Percentiles rank a stretch among this genome's conserved stretches.
Evolutionary conservation across 2,329 filamentous ascomycete species (phyloP).

Genomic region (Pseudogymnoascus sp.): DNA sequence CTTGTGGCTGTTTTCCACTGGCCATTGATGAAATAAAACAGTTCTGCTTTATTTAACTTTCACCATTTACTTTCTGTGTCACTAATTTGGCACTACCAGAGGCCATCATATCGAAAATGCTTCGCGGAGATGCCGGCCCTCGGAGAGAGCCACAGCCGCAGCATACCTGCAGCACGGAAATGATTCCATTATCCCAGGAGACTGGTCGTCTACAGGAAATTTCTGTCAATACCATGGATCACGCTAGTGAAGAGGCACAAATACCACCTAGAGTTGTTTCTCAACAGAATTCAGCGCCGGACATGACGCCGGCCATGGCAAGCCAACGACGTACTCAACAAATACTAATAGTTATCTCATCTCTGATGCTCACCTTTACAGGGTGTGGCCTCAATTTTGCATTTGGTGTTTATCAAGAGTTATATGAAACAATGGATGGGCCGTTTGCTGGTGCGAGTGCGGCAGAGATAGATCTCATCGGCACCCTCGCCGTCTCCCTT

Average conservation of each 20-base stretch:
- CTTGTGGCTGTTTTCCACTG: background rate
- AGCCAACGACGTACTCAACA: background rate
- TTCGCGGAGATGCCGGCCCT: background rate
- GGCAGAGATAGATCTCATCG: constrained; percentile 32
- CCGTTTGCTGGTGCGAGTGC: constrained; percentile 31
- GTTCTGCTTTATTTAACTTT: background rate
- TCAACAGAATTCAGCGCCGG: background rate
- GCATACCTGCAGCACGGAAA: background rate
- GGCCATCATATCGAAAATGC: background rate
- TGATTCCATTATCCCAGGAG: background rate
- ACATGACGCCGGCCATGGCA: background rate
- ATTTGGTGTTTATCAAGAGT: constrained; percentile 33
- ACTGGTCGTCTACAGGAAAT: background rate
- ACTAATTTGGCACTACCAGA: background rate
- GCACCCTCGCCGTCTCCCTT: constrained; percentile 28
- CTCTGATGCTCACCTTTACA: constrained; percentile 28
- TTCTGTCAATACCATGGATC: background rate
- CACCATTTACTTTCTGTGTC: background rate
- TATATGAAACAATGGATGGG: constrained; percentile 29
- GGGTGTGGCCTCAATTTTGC: constrained; percentile 31
- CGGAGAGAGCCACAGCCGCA: background rate
- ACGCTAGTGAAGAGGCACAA: background rate
- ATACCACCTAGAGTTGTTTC: background rate
- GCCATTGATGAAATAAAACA: background rate
- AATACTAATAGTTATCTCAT: constrained; percentile 14